phyloP scores from a whole-genome alignment of 2,329 filamentous ascomycete genomes.

The Fusarium tupiense region DNA sequence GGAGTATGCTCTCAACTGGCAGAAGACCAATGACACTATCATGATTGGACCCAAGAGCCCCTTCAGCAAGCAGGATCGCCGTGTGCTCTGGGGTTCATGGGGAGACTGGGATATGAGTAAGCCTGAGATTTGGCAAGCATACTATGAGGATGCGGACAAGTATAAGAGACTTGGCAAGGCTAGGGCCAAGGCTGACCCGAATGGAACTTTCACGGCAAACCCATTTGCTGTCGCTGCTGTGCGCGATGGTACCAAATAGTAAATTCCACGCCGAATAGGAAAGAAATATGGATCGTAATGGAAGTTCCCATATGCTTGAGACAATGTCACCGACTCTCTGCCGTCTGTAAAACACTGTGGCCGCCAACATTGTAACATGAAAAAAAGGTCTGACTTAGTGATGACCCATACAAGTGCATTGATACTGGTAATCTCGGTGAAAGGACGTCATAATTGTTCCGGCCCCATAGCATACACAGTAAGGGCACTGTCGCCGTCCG shows the following conservation, averaged over 20 bases:
- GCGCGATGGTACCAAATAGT: neutral
- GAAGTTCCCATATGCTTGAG: neutral
- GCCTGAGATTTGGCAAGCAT: slow-evolving; percentile 45
- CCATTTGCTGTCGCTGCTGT: slow-evolving; percentile 42
- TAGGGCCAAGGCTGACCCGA: slow-evolving; percentile 47
- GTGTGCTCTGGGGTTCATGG: slow-evolving; percentile 53
- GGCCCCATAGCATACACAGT: neutral
- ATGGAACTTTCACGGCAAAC: slow-evolving; percentile 51
- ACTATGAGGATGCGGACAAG: slow-evolving; percentile 49
- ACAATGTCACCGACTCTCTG: too few relatives aligned
- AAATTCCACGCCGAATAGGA: neutral
- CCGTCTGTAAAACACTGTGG: too few relatives aligned
- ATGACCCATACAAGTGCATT: neutral
- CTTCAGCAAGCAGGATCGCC: slow-evolving; percentile 51
- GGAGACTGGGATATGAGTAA: slow-evolving; percentile 50
- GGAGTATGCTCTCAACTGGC: slow-evolving; percentile 53
- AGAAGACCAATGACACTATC: slow-evolving; percentile 52
- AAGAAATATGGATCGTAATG: fast-evolving
- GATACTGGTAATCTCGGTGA: neutral
- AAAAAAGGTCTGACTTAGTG: neutral
- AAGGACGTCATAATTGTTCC: neutral
- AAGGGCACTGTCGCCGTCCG: neutral
- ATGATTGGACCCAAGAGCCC: slow-evolving; percentile 45
- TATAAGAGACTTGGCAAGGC: slow-evolving; percentile 46
- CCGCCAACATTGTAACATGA: neutral